A percentile compares a stretch with the other conserved stretches of the same genome.
Conservation (phyloP, 306 rosid genomes). For the Cucumis sativus region DNA sequence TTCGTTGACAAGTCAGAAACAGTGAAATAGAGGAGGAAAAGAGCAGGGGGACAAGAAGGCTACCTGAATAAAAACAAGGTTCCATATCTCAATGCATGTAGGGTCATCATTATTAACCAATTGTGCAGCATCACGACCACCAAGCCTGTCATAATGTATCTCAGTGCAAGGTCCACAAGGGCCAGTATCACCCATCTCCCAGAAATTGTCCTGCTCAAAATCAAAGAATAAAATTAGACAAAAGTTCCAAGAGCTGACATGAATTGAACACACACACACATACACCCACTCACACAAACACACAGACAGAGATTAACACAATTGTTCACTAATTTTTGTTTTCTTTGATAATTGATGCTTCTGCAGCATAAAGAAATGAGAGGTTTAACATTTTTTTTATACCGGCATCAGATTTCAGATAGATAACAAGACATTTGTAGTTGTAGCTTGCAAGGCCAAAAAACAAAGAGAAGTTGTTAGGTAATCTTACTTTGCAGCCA, state of each 20-base stretch:
- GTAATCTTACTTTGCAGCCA: slow-evolving; percentile 65
- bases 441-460: background rate
- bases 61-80: slow-evolving; percentile 96
- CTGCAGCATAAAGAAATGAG: background rate
- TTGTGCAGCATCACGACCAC: slow-evolving; percentile 87
- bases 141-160: slow-evolving; percentile 88
- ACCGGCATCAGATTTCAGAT: background rate
- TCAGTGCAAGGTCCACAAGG: slow-evolving; percentile 99
- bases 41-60: background rate
- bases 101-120: slow-evolving; percentile 92
- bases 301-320: background rate
- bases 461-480: background rate
- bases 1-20: background rate
- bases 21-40: background rate
- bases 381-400: background rate
- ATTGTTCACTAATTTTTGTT: background rate
- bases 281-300: background rate
- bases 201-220: slow-evolving; percentile 74
- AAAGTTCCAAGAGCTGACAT: background rate
- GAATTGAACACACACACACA: background rate
- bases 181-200: slow-evolving; percentile 99
- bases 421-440: background rate
- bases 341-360: background rate
- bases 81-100: slow-evolving; percentile 96
- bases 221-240: slow-evolving; percentile 4